Conservation (phyloP, 805 yeast species). For the Metschnikowia matae region DNA sequence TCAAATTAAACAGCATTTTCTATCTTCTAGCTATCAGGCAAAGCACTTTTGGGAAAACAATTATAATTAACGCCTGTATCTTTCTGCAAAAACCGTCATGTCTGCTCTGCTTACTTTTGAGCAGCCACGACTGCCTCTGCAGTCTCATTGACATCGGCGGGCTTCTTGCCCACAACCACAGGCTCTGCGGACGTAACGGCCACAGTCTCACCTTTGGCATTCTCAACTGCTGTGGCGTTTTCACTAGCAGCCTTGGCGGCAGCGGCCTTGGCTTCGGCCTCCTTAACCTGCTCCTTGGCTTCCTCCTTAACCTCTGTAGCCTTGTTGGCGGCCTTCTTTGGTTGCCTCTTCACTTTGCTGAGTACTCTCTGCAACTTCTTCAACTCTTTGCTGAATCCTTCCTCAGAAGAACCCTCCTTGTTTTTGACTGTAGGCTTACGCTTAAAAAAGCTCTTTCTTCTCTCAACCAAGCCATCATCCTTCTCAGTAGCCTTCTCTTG, state of each 20-base stretch:
- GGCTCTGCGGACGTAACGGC: background rate
- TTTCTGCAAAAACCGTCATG: background rate
- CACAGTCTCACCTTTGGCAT: background rate
- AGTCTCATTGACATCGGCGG: background rate
- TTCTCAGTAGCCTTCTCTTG: constrained; percentile 21
- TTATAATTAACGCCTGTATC: background rate
- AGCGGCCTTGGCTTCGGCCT: background rate
- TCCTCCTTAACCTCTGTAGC: background rate
- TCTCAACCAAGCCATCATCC: constrained; percentile 5
- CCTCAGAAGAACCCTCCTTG: background rate
- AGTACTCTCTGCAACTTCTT: constrained; percentile 3
- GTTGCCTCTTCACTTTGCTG: constrained; percentile 1
- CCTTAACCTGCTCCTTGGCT: background rate
- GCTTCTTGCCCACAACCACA: background rate
- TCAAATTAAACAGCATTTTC: constrained; percentile 1
- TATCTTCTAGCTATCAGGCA: background rate
- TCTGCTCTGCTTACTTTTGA: background rate
- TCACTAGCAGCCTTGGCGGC: background rate
- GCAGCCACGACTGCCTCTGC: background rate
- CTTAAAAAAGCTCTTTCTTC: constrained; percentile 9
- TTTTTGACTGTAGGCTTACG: background rate
- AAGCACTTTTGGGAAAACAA: background rate
- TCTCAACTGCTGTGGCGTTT: background rate
- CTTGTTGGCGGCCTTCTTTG: background rate
- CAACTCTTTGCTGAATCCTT: background rate